Conservation (phyloP, 371 early-diverging fungal species). For the Batkoa obscura region DNA sequence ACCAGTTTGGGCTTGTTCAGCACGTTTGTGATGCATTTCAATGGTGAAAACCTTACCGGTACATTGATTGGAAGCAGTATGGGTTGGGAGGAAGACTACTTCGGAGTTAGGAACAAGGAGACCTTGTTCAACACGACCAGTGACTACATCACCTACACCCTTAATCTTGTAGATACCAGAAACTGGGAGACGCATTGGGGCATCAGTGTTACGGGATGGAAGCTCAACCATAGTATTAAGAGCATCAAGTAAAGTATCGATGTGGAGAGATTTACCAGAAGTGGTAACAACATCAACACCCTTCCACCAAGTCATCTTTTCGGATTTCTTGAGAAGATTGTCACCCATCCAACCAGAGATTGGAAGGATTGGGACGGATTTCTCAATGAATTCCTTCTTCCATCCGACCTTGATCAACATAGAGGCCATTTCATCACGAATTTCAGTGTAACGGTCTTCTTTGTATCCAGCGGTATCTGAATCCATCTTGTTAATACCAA, state of each 20-base stretch:
- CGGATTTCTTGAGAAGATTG: conserved; percentile 88
- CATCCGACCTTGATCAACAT: conserved; percentile 3
- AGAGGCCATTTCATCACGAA: background rate
- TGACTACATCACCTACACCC: conserved; percentile 4
- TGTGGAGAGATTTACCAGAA: background rate
- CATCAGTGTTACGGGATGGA: conserved; percentile 4
- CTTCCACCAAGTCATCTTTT: conserved; percentile 67
- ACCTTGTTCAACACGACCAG: conserved; percentile 5
- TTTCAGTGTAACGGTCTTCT: conserved; percentile 3
- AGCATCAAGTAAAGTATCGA: background rate
- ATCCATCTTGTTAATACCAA: conserved; percentile 6
- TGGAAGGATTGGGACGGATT: background rate
- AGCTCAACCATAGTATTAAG: background rate
- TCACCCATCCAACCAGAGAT: conserved; percentile 82
- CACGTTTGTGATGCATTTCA: conserved; percentile 95
- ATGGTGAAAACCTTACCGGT: conserved; percentile 95
- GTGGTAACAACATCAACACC: background rate
- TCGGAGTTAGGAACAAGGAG: conserved; percentile 2
- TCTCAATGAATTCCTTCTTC: conserved; percentile 5
- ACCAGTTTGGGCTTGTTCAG: conserved; percentile 83
- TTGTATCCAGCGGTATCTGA: conserved; percentile 1
- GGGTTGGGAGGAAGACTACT: conserved; percentile 1
- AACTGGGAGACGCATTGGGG: conserved; percentile 5
- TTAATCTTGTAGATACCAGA: conserved; percentile 7
- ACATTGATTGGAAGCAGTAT: conserved; percentile 2